A percentile compares a stretch with the other conserved stretches of the same genome.
Evolutionary conservation across 345 rosid genomes (phyloP).

Genomic region (Alliaria petiolata): DNA sequence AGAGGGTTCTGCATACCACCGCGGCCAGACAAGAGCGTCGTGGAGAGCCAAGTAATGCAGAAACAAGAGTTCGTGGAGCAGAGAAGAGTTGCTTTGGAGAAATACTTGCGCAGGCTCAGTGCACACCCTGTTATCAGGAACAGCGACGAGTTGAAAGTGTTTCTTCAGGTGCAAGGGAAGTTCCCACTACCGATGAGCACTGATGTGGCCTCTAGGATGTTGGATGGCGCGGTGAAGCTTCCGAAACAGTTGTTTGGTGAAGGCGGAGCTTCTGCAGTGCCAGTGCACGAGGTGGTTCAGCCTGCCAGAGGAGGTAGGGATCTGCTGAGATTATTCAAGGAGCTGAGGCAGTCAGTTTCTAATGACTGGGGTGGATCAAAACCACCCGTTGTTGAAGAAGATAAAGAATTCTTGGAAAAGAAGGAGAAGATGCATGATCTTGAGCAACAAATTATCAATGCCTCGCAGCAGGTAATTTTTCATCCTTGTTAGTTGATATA

Average conservation of each 20-base stretch:
- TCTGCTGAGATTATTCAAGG: slow-evolving; percentile 82
- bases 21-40: slow-evolving; percentile 89
- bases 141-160: slow-evolving; percentile 82
- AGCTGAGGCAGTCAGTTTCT: slow-evolving; percentile 79
- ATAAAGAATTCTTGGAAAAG: slow-evolving; percentile 83
- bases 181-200: slow-evolving; percentile 58
- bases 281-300: slow-evolving; percentile 77
- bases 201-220: slow-evolving; percentile 91
- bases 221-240: slow-evolving; percentile 83
- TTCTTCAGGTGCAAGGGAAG: slow-evolving; percentile 80
- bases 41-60: slow-evolving; percentile 96
- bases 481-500: background rate
- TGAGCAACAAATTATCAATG: slow-evolving; percentile 83
- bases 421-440: slow-evolving; percentile 80
- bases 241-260: slow-evolving; percentile 90
- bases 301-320: slow-evolving; percentile 92
- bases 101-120: slow-evolving; percentile 65
- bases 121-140: slow-evolving; percentile 68
- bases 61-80: slow-evolving; percentile 97
- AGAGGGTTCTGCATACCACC: slow-evolving; percentile 87
- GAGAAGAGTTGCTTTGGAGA: slow-evolving; percentile 85
- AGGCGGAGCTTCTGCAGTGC: slow-evolving; percentile 39
- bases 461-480: slow-evolving; percentile 76
- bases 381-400: slow-evolving; percentile 87
- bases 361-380: slow-evolving; percentile 85